These are phyloP conservation scores for Nigrograna mackinnonii DNA, from an alignment of 2,329 filamentous ascomycete species.

Conservation along the genomic window DNA sequence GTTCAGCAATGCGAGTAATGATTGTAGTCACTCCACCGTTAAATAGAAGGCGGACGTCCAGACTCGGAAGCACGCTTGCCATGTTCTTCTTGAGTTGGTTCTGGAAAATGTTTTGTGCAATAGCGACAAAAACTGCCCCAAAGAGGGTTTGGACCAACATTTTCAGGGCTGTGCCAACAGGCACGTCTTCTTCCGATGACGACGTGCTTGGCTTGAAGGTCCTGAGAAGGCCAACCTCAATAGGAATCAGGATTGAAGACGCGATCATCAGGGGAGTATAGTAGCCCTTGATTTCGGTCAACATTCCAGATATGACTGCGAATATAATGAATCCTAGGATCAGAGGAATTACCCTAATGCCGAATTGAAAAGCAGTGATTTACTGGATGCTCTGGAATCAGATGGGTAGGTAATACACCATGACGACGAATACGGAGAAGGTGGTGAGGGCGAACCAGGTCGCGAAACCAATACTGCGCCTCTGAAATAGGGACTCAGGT, in stretches of 20 bases:
- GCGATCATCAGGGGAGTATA: constrained; percentile 34
- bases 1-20: no score
- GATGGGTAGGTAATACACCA: constrained; percentile 8
- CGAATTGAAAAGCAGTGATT: constrained; percentile 5
- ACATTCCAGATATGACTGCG: constrained; percentile 29
- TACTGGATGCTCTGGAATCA: constrained; percentile 6
- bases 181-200: constrained; percentile 3
- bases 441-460: constrained; percentile 4
- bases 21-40: no score
- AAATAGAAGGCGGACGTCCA: no score
- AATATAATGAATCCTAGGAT: constrained; percentile 38
- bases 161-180: constrained; percentile 10
- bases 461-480: constrained; percentile 4
- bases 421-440: constrained; percentile 6
- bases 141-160: constrained; percentile 13
- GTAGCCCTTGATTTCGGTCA: constrained; percentile 28
- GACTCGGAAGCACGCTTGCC: constrained; percentile 1
- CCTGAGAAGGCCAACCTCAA: constrained; percentile 15
- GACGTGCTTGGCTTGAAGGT: neutral
- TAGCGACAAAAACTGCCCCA: constrained; percentile 10
- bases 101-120: constrained; percentile 11
- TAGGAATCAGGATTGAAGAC: constrained; percentile 20
- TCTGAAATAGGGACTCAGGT: constrained; percentile 1
- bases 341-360: constrained; percentile 14
- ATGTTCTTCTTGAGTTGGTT: constrained; percentile 9